A percentile compares a stretch with the other conserved stretches of the same genome.
These are phyloP conservation scores for Mortierella sp. DNA, from an alignment of 371 early-diverging fungal species.

Conservation along the genomic window DNA sequence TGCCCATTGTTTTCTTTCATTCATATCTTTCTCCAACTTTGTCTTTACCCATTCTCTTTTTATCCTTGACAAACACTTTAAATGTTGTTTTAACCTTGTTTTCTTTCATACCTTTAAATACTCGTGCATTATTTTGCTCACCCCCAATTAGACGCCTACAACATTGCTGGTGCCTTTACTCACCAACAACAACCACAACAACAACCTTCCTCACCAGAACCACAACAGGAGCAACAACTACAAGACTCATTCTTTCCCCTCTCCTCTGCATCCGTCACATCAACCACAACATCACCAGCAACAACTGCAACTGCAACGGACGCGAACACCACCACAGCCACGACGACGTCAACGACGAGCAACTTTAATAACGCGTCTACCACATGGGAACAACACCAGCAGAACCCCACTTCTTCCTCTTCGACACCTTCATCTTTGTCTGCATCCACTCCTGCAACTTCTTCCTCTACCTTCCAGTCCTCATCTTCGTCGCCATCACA, in stretches of 20 bases:
- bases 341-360: background rate
- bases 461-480: background rate
- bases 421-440: slow-evolving; percentile 10
- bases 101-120: slow-evolving; percentile 17
- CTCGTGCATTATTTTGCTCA: slow-evolving; percentile 8
- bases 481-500: slow-evolving; percentile 2
- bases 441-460: background rate
- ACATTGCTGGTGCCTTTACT: slow-evolving; percentile 29
- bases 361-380: slow-evolving; percentile 8
- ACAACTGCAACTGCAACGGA: slow-evolving; percentile 13
- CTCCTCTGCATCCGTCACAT: slow-evolving; percentile 7
- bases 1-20: background rate
- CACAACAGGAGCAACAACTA: background rate
- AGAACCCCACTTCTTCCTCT: slow-evolving; percentile 11
- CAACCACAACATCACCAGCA: slow-evolving; percentile 15
- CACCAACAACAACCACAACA: slow-evolving; percentile 9
- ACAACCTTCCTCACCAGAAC: slow-evolving; percentile 17
- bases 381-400: slow-evolving; percentile 41
- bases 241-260: background rate
- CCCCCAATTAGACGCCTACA: slow-evolving; percentile 27
- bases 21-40: background rate
- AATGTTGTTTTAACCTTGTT: background rate
- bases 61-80: background rate
- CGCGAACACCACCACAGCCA: slow-evolving; percentile 7
- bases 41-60: background rate